Evolutionary conservation across 345 rosid genomes (phyloP).

Genomic region (Sapria himalayana): DNA sequence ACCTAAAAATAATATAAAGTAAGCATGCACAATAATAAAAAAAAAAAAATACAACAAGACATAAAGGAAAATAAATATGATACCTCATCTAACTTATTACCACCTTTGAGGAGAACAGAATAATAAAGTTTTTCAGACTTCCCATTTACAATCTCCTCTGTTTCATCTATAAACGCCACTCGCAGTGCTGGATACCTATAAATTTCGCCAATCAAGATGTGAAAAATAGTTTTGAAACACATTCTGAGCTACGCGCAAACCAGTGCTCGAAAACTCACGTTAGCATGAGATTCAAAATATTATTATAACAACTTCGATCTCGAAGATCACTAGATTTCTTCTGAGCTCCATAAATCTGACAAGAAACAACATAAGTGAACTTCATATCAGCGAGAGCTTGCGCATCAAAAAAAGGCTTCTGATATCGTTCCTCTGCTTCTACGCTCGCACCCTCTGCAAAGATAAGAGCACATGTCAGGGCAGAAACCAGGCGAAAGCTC

Average conservation of each 20-base stretch:
- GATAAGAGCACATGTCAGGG: too few species aligned
- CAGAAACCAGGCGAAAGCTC: too few species aligned
- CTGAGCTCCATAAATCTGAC: constrained; percentile 78
- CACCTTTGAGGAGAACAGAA: constrained; percentile 89
- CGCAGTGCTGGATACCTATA: constrained; percentile 77
- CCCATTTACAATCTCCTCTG: constrained; percentile 43
- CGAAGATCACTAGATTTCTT: constrained; percentile 36
- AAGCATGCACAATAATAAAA: too few species aligned
- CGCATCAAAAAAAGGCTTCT: constrained; percentile 15
- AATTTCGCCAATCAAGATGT: constrained; percentile 7
- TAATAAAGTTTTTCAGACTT: constrained; percentile 35
- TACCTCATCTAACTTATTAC: constrained; percentile 62
- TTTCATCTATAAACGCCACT: constrained; percentile 78
- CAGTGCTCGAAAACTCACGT: constrained; percentile 23
- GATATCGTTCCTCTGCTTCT: constrained; percentile 14
- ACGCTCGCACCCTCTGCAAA: too few species aligned
- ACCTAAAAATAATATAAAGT: too few species aligned
- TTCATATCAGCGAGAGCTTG: constrained; percentile 71
- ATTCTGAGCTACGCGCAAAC: constrained; percentile 2
- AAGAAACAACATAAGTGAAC: constrained; percentile 93
- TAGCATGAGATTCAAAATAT: constrained; percentile 76
- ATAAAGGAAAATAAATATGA: constrained; percentile 1
- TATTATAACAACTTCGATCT: constrained; percentile 49
- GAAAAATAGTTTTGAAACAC: constrained; percentile 2
- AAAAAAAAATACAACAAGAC: neutral